Conservation (phyloP, 305 asterid genomes). For the Fraxinus sp. region DNA sequence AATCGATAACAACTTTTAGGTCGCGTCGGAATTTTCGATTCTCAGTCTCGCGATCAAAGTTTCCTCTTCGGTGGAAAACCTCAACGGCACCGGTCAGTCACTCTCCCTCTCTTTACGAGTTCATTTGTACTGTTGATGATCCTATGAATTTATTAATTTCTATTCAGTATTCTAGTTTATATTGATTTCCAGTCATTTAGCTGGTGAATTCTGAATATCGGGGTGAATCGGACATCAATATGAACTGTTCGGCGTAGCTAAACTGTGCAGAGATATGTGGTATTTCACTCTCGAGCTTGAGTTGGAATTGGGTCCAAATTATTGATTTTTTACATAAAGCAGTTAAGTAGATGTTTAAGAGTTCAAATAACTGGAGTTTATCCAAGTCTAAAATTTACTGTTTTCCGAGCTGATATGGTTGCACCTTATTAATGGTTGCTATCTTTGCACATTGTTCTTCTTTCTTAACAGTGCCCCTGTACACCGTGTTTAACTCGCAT, state of each 20-base stretch:
- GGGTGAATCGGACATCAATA: not conserved
- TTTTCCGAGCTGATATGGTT: not conserved
- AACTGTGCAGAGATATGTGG: not conserved
- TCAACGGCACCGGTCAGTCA: not conserved
- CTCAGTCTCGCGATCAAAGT: not conserved
- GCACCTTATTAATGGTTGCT: not conserved
- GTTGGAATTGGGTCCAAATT: not conserved
- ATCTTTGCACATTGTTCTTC: not conserved
- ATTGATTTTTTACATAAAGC: not conserved
- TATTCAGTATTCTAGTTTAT: not conserved
- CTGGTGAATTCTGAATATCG: not conserved
- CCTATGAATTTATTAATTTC: not conserved
- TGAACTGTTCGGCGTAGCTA: not conserved
- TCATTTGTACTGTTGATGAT: not conserved
- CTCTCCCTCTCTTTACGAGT: not conserved
- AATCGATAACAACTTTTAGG: not conserved
- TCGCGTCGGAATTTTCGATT: not conserved
- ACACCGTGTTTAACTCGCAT: not conserved
- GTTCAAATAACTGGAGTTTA: not conserved
- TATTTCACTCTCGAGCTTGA: not conserved
- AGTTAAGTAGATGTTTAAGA: not conserved
- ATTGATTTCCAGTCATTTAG: not conserved
- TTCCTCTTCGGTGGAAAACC: not conserved
- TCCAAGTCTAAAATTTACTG: not conserved
- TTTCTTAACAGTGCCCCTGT: not conserved